Evolutionary conservation across 768 basidiomycete species (phyloP).

Genomic region (Leccinum broughii): DNA sequence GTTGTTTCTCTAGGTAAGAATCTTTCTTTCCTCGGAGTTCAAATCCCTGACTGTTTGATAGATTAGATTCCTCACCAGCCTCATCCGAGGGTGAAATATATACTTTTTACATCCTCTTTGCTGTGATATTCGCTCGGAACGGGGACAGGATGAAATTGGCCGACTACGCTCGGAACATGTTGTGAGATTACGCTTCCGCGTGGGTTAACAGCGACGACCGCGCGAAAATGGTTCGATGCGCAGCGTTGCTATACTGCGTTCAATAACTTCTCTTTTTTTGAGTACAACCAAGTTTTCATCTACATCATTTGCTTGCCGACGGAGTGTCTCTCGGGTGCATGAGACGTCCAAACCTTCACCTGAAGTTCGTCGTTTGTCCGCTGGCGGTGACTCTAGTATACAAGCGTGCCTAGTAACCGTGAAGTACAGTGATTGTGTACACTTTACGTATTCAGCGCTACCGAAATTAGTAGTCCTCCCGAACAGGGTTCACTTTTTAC

Average conservation of each 20-base stretch:
- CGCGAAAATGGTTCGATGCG: neutral
- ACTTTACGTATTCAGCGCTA: neutral
- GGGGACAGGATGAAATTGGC: neutral
- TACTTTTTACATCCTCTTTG: slow-evolving; percentile 1
- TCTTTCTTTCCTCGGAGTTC: neutral
- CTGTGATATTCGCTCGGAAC: neutral
- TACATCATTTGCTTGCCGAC: too few relatives aligned
- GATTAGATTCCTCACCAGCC: slow-evolving; percentile 16
- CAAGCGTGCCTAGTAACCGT: too few relatives aligned
- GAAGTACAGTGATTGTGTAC: too few relatives aligned
- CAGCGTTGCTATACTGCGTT: neutral
- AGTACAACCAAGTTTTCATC: too few relatives aligned
- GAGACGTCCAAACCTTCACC: too few relatives aligned
- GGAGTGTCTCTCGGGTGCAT: too few relatives aligned
- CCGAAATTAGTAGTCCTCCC: neutral
- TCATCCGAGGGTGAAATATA: slow-evolving; percentile 15
- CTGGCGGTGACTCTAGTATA: too few relatives aligned
- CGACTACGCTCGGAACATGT: neutral
- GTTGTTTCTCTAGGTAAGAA: slow-evolving; percentile 21
- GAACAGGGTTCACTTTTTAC: neutral
- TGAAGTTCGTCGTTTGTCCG: too few relatives aligned
- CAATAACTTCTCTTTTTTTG: too few relatives aligned
- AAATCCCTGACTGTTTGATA: slow-evolving; percentile 2
- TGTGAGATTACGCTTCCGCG: neutral
- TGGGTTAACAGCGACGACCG: neutral